Base-by-base conservation (phyloP, 441 rosid species). In the Mallotus repandus region DNA sequence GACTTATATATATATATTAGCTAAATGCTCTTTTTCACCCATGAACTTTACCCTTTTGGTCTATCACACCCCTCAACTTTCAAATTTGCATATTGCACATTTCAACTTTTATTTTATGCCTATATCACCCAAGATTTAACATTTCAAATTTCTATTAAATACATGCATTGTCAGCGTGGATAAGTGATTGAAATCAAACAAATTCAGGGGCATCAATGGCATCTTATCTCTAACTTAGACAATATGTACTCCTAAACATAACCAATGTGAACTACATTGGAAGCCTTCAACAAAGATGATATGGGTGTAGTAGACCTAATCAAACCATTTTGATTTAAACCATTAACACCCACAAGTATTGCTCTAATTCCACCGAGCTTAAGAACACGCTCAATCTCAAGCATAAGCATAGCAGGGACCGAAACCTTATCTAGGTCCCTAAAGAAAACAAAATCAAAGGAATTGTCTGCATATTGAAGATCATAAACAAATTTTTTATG, bases 381-480 rank as follows among this genome's bases (percentile, higher is more conserved):
- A 59, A 91, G 83, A 68, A 84, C 84, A 0, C 93, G 90, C 84
- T 89, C 98, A 7, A 89, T 84, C 84, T 91, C 93, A 2, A 87
- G 88, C 78, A 89, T 86, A 3, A 87, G 86, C 35, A 82, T 69
- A 0, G 85, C 91, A 72, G 89, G 90, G 74, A 84, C 89, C 4
- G 89, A 65, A 72, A 85, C 89, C 72, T 71, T 83, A 53, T 85
- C 90, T 11, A 87, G 65, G 76, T 86, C 85, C 82, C 83, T 73
- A 13, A 89, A 89, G 45, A 85, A 54, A 63, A 89, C 92, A 71
- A 91, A 87, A 76, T 89, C 92, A 14, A 91, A 88, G 58, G 88
- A 83, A 43, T 82, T 75, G 75, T 88, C 92, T 9, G 70, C 79
- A 9, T 82, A 85, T 59, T 78, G 82, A 74, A 89, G 84, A 78